Evolutionary conservation across 2,329 filamentous ascomycete genomes (phyloP).

Genomic region (Cucurbitaria berberidis): DNA sequence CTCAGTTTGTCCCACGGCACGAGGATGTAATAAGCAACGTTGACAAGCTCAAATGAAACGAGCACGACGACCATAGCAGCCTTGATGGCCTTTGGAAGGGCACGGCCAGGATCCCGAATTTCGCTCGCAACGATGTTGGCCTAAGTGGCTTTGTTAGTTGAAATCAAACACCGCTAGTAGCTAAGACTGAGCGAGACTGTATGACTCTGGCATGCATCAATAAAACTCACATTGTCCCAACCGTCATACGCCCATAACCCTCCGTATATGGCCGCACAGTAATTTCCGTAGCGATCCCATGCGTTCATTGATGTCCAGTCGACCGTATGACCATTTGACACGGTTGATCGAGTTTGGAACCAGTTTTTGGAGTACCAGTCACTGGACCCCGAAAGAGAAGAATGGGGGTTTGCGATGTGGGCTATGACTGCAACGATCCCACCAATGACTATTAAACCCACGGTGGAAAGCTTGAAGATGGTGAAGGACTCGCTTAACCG

Average conservation of each 20-base stretch:
- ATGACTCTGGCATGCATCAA: background rate
- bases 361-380: constrained; percentile 57
- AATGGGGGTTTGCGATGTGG: constrained; percentile 35
- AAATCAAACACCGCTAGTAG: background rate
- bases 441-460: constrained; percentile 40
- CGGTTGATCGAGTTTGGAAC: constrained; percentile 61
- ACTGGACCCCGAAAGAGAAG: constrained; percentile 35
- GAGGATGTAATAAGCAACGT: constrained; percentile 67
- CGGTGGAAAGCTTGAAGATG: constrained; percentile 46
- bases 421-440: constrained; percentile 40
- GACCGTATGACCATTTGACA: constrained; percentile 51
- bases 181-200: background rate
- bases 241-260: constrained; percentile 70
- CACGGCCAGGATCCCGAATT: constrained; percentile 41
- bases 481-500: constrained; percentile 53
- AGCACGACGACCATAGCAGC: constrained; percentile 66
- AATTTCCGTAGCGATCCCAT: constrained; percentile 67
- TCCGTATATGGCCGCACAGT: constrained; percentile 66
- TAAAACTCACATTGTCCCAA: constrained; percentile 65
- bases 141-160: constrained; percentile 17
- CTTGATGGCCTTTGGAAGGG: constrained; percentile 66
- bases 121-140: constrained; percentile 50
- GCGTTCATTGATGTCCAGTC: constrained; percentile 51
- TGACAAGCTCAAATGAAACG: constrained; percentile 64
- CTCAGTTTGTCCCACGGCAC: constrained; percentile 66